These are phyloP conservation scores for Fusarium abutilonis DNA, from an alignment of 2,329 filamentous ascomycete species.

Conservation along the genomic window DNA sequence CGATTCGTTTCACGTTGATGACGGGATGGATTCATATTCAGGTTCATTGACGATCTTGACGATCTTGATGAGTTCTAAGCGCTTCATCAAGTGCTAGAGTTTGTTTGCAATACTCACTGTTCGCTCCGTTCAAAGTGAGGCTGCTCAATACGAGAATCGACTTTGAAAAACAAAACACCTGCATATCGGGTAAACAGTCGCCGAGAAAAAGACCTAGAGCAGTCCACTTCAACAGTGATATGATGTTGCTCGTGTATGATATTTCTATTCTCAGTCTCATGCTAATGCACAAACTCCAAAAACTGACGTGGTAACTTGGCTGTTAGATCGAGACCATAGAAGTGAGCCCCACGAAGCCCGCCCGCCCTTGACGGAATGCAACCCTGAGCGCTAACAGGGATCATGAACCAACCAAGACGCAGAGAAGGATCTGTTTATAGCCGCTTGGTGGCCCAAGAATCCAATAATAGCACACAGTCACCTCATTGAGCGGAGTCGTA, in stretches of 20 bases:
- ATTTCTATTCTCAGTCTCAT: conserved; percentile 10
- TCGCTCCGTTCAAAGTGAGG: background rate
- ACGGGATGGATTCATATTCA: background rate
- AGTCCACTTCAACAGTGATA: conserved; percentile 18
- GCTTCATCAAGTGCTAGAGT: background rate
- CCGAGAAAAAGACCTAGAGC: conserved; percentile 19
- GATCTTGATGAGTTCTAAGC: background rate
- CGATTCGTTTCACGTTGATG: conserved; percentile 21
- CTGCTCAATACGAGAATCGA: conserved; percentile 12
- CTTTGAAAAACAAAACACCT: background rate
- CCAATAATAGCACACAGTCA: conserved; percentile 32
- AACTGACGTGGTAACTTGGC: conserved; percentile 22
- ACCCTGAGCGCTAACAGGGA: conserved; percentile 18
- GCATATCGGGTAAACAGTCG: background rate
- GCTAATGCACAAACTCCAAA: conserved; percentile 19
- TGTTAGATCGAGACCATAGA: conserved; percentile 1
- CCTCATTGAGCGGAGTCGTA: conserved; percentile 18
- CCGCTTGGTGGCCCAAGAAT: conserved; percentile 21
- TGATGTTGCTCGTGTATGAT: background rate
- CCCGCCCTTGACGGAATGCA: background rate
- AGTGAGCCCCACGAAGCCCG: background rate
- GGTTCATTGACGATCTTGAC: conserved; percentile 15
- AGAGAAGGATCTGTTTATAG: conserved; percentile 22
- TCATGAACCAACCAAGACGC: conserved; percentile 18
- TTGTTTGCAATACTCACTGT: too few relatives aligned